Conservation (phyloP, 495 filamentous ascomycete species). For the Usnea hakonensis region DNA sequence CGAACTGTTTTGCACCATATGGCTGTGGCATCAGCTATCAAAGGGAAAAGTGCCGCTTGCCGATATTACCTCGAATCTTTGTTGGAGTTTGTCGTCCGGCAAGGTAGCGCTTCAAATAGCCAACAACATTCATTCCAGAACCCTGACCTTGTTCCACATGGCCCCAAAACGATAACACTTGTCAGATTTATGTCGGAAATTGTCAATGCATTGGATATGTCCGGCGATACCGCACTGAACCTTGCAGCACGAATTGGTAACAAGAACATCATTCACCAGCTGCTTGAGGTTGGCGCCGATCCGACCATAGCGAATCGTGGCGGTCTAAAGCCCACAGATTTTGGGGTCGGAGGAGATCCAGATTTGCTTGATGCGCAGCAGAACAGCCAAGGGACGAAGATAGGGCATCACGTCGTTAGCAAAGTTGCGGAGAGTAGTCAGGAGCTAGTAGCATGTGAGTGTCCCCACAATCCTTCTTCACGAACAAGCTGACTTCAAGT, state of each 20-base stretch:
- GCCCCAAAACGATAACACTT: conserved; percentile 61
- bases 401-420: conserved; percentile 36
- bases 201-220: conserved; percentile 85
- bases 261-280: conserved; percentile 80
- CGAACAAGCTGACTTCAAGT: background rate
- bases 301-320: conserved; percentile 80
- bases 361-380: conserved; percentile 38
- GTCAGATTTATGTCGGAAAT: conserved; percentile 91
- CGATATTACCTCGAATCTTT: conserved; percentile 91
- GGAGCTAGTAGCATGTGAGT: conserved; percentile 63
- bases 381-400: conserved; percentile 26
- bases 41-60: conserved; percentile 73
- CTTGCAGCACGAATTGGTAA: conserved; percentile 87
- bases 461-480: background rate
- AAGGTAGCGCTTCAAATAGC: conserved; percentile 58
- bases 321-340: conserved; percentile 78
- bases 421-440: conserved; percentile 52
- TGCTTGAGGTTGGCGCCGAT: conserved; percentile 89
- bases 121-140: conserved; percentile 39
- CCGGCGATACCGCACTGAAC: conserved; percentile 90
- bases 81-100: conserved; percentile 84
- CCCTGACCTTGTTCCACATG: conserved; percentile 23
- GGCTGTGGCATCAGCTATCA: conserved; percentile 85
- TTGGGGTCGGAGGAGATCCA: conserved; percentile 75
- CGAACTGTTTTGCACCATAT: conserved; percentile 94